Percentiles rank a stretch among this genome's conserved stretches.
These are phyloP conservation scores for Phytopythium kandeliae DNA, from an alignment of 352 stramenopile species.

Conservation along the genomic window DNA sequence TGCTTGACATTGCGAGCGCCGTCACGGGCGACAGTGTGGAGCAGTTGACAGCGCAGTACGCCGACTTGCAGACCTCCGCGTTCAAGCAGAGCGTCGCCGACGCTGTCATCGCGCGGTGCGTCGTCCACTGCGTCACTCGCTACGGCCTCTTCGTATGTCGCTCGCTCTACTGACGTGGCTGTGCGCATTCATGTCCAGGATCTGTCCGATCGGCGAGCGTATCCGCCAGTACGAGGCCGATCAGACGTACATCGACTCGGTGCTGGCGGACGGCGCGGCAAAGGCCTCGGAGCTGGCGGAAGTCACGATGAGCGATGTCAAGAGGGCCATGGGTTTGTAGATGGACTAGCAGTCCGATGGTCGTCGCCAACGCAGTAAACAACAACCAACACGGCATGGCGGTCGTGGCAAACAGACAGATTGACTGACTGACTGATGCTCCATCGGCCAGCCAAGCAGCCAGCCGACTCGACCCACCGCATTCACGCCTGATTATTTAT, in stretches of 20 bases:
- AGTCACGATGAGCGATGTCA: conserved; percentile 72
- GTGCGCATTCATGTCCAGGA: conserved; percentile 20
- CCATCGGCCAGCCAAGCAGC: neutral
- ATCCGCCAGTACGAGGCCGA: conserved; percentile 93
- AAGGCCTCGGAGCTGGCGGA: conserved; percentile 54
- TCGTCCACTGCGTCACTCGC: conserved; percentile 11
- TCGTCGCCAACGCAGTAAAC: too few relatives aligned
- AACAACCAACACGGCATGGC: neutral
- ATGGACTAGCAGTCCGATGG: too few relatives aligned
- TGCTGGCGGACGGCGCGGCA: conserved; percentile 85
- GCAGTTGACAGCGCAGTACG: conserved; percentile 63
- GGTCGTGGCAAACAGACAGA: neutral
- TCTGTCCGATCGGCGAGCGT: conserved; percentile 92
- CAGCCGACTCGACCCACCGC: neutral
- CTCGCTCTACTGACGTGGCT: neutral
- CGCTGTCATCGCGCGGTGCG: conserved; percentile 90
- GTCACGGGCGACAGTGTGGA: conserved; percentile 73
- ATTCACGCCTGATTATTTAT: conserved; percentile 6
- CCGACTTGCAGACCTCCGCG: conserved; percentile 61
- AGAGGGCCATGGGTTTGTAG: conserved; percentile 62
- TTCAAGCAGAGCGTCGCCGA: conserved; percentile 96
- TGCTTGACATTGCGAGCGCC: conserved; percentile 90
- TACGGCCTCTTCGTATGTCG: neutral
- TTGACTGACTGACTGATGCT: neutral
- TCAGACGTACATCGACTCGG: conserved; percentile 81